Percentiles rank a stretch among this genome's conserved stretches.
phyloP scores from a whole-genome alignment of 768 basidiomycete species.

The Lactifluus piperatus region DNA sequence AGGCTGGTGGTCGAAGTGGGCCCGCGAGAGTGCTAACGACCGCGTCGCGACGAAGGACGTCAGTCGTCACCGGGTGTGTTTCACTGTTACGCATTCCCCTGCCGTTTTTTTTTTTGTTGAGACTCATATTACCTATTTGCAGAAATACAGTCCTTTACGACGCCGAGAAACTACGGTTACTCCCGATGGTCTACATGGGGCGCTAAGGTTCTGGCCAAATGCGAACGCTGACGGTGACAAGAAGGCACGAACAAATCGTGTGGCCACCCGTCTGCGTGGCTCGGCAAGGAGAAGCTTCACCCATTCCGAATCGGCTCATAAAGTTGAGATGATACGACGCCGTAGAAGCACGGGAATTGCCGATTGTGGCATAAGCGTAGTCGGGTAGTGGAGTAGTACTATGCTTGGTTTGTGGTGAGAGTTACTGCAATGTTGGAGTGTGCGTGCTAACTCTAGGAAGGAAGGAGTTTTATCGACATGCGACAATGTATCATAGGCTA shows the following conservation, averaged over 20 bases:
- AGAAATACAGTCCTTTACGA: constrained; percentile 31
- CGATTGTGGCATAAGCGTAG: constrained; percentile 10
- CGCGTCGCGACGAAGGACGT: background rate
- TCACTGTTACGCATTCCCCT: background rate
- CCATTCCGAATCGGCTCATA: constrained; percentile 24
- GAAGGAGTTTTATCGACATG: background rate
- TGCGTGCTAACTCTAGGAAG: background rate
- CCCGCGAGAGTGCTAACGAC: constrained; percentile 23
- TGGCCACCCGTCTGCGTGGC: constrained; percentile 6
- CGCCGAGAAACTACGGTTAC: constrained; percentile 42
- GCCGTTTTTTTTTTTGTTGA: background rate
- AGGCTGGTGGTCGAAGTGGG: constrained; percentile 49
- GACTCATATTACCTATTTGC: constrained; percentile 10
- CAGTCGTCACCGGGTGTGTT: constrained; percentile 8
- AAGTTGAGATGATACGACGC: constrained; percentile 17
- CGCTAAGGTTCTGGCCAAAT: constrained; percentile 22
- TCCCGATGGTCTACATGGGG: constrained; percentile 34
- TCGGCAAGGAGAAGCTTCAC: constrained; percentile 14
- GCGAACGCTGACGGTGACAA: constrained; percentile 2
- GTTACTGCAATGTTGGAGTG: background rate
- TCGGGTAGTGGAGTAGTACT: constrained; percentile 6
- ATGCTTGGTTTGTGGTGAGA: background rate
- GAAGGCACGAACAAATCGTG: constrained; percentile 5
- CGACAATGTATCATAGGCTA: background rate
- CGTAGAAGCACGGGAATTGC: constrained; percentile 17